Base-by-base conservation (phyloP, 2,329 filamentous ascomycete genomes). In the Fusarium transvaalense region DNA sequence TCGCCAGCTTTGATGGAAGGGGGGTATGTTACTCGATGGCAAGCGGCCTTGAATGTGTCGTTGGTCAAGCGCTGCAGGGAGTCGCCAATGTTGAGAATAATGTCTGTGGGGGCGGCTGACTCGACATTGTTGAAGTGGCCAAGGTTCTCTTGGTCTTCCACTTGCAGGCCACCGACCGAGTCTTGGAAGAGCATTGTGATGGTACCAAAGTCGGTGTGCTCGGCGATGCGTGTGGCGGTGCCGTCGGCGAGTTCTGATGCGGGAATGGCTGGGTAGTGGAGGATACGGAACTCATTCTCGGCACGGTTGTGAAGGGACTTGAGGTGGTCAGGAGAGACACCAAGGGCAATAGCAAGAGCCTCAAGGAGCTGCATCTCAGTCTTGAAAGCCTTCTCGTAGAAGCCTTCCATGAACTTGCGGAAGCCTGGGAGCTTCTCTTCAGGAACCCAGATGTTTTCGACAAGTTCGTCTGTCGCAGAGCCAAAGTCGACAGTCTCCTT, bases 351-450 rank as follows among this genome's bases (percentile, higher is more conserved):
- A 2, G 91, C 92, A 59, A 95, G 91, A 9, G 91, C 91, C 5
- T 89, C 84, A 88, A 96, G 94, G 29, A 95, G 85, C 63, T 92
- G 82, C 45, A 86, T 83, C 78, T 97, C 91, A 37, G 97, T 79
- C 17, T 81, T 77, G 77, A 93, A 92, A 77, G 92, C 94, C 59
- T 84, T 84, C 17, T 85, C 83, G 70, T 91, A 91, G 77, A 97
- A 97, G 2, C 79, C 78, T 53, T 88, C 75, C 71, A 75, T 75
- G 25, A 75, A 75, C 2, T 35, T 57, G 31, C 73, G 61, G 47
- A 76, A 71, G 10, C 71, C 67, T 8, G 73, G 68, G 42, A 75
- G 53, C 25, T 69, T 51, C 19, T 66, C 68, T 13, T 76, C 75
- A 0, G 70, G 66, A 6, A 75, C 71, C 76, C 76, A 78, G 31